Evolutionary conservation across 192 early-diverging fungal species (phyloP).

Genomic region (Phlyctochytrium planicorne): DNA sequence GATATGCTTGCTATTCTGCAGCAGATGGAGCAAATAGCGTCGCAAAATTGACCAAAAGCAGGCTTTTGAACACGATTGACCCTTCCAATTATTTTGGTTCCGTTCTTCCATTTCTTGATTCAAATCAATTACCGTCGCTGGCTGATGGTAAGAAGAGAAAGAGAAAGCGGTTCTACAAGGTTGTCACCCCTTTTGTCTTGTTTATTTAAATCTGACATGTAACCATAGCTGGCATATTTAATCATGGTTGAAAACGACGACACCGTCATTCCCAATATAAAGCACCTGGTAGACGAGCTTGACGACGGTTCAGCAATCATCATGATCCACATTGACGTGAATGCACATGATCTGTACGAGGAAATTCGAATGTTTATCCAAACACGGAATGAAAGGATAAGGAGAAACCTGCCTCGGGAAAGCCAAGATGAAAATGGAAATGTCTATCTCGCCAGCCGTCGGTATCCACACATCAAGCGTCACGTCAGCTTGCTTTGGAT

Average conservation of each 20-base stretch:
- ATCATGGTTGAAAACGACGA: constrained; percentile 39
- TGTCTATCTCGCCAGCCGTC: constrained; percentile 28
- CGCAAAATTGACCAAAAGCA: constrained; percentile 32
- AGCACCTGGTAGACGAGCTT: constrained; percentile 34
- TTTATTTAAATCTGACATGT: not conserved
- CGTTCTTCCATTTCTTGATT: constrained; percentile 7
- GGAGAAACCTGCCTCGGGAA: not conserved
- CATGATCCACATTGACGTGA: constrained; percentile 44
- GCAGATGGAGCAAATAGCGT: constrained; percentile 40
- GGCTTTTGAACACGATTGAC: constrained; percentile 32
- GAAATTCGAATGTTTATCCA: not conserved
- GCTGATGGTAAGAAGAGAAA: constrained; percentile 7
- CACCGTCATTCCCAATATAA: not conserved
- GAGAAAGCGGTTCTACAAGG: constrained; percentile 12
- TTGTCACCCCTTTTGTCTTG: not conserved
- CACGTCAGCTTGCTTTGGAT: constrained; percentile 37
- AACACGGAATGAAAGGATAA: not conserved
- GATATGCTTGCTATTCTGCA: constrained; percentile 43
- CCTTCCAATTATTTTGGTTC: constrained; percentile 27
- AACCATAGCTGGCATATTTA: constrained; percentile 41
- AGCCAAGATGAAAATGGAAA: constrained; percentile 6
- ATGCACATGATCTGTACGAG: not conserved
- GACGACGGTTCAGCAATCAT: constrained; percentile 42
- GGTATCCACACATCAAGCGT: constrained; percentile 31
- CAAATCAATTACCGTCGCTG: constrained; percentile 4